These are phyloP conservation scores for Colletotrichum sansevieriae DNA, from an alignment of 2,329 filamentous ascomycete species.

Conservation along the genomic window DNA sequence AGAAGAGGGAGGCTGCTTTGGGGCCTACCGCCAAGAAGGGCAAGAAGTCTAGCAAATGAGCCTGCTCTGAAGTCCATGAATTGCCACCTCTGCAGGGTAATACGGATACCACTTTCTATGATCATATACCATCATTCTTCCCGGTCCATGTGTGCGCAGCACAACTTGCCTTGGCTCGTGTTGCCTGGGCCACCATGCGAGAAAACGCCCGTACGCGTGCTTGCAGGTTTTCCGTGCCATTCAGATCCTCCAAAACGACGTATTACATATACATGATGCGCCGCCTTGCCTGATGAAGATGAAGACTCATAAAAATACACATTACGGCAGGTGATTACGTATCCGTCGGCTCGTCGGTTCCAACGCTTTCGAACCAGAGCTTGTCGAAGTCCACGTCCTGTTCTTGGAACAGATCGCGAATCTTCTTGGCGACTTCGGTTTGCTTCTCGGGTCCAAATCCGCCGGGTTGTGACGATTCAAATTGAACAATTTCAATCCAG, in stretches of 20 bases:
- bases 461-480: conserved; percentile 82
- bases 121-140: conserved; percentile 29
- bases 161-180: conserved; percentile 13
- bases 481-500: conserved; percentile 94
- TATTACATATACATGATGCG: conserved; percentile 2
- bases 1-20: conserved; percentile 66
- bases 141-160: conserved; percentile 11
- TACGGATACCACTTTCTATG: conserved; percentile 6
- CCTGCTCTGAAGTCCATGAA: background rate
- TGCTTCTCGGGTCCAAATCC: conserved; percentile 84
- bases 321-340: conserved; percentile 11
- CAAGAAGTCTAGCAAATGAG: conserved; percentile 56
- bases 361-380: conserved; percentile 78
- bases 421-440: conserved; percentile 77
- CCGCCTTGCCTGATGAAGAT: background rate
- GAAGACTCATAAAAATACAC: background rate
- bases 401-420: conserved; percentile 79
- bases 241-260: background rate
- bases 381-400: conserved; percentile 86
- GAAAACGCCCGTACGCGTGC: conserved; percentile 23
- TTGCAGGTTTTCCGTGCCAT: background rate
- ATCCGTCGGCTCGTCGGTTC: conserved; percentile 52
- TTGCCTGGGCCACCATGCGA: conserved; percentile 15
- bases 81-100: background rate
- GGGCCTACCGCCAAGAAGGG: conserved; percentile 56